A percentile compares a stretch with the other conserved stretches of the same genome.
Evolutionary conservation across 169 alveolate genomes (phyloP).

Genomic region (Plasmodium relictum): DNA sequence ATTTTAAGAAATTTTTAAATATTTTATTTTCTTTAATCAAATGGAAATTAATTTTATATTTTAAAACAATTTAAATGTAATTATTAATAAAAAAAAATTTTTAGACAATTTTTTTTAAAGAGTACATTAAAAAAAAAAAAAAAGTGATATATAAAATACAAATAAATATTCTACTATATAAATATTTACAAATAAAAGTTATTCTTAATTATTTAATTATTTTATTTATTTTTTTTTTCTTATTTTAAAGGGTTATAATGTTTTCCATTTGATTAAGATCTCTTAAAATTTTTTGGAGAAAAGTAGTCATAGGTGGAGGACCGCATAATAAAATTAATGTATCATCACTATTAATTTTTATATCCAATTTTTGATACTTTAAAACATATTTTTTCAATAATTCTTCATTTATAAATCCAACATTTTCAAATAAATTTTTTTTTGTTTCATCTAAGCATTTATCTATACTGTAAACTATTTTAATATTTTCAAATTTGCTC

Average conservation of each 20-base stretch:
- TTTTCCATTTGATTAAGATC: slow-evolving; percentile 56
- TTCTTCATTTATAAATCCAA: slow-evolving; percentile 49
- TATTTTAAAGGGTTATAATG: slow-evolving; percentile 33
- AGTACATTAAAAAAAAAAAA: too few relatives aligned
- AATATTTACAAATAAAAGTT: neutral
- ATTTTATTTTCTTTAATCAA: too few relatives aligned
- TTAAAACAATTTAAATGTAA: too few relatives aligned
- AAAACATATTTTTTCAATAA: slow-evolving; percentile 53
- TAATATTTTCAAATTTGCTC: slow-evolving; percentile 21
- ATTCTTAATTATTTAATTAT: neutral
- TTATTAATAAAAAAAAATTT: too few relatives aligned
- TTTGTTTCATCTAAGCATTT: slow-evolving; percentile 23
- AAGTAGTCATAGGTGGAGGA: slow-evolving; percentile 75
- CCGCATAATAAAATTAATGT: slow-evolving; percentile 68
- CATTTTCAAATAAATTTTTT: slow-evolving; percentile 15
- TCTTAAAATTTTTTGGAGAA: slow-evolving; percentile 18
- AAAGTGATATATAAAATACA: too few relatives aligned
- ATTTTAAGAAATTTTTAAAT: too few relatives aligned
- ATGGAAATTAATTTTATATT: too few relatives aligned
- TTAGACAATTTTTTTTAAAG: too few relatives aligned
- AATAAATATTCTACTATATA: neutral
- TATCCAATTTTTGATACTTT: slow-evolving; percentile 32
- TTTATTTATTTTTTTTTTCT: slow-evolving; percentile 6
- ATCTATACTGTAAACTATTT: slow-evolving; percentile 71
- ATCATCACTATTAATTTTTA: slow-evolving; percentile 10